phyloP scores from a whole-genome alignment of 441 rosid species.

The Mallotus repandus region DNA sequence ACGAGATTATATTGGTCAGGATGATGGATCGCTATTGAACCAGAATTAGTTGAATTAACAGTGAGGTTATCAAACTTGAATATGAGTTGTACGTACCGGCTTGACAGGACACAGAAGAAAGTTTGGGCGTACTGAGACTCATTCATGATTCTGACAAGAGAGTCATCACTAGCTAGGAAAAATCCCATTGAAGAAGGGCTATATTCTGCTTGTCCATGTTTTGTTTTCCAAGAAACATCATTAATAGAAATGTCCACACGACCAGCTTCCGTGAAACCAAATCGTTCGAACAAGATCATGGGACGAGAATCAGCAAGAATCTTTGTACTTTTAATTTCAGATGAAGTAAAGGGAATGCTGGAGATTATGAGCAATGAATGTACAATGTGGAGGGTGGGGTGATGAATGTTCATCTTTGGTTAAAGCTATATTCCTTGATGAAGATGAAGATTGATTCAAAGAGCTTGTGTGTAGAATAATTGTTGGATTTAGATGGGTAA shows the following conservation, averaged over 20 bases:
- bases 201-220: constrained; percentile 12
- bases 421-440: neutral
- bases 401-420: too few species aligned
- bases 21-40: constrained; percentile 24
- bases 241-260: constrained; percentile 31
- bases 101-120: constrained; percentile 42
- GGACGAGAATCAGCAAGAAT: constrained; percentile 39
- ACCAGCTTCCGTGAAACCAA: constrained; percentile 44
- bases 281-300: constrained; percentile 48
- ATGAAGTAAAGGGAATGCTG: constrained; percentile 30
- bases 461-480: neutral
- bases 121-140: constrained; percentile 22
- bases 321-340: constrained; percentile 44
- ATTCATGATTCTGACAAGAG: constrained; percentile 32
- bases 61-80: constrained; percentile 36
- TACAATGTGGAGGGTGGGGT: constrained; percentile 8
- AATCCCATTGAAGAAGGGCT: constrained; percentile 45
- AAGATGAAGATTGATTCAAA: neutral
- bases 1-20: constrained; percentile 45
- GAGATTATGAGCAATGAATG: constrained; percentile 25
- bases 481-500: constrained; percentile 18
- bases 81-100: constrained; percentile 30
- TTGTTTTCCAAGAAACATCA: constrained; percentile 37
- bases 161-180: constrained; percentile 38
- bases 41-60: constrained; percentile 27